A percentile compares a stretch with the other conserved stretches of the same genome.
Evolutionary conservation across 208 protist genomes (phyloP).

Genomic region (Crithidia fasciculata): DNA sequence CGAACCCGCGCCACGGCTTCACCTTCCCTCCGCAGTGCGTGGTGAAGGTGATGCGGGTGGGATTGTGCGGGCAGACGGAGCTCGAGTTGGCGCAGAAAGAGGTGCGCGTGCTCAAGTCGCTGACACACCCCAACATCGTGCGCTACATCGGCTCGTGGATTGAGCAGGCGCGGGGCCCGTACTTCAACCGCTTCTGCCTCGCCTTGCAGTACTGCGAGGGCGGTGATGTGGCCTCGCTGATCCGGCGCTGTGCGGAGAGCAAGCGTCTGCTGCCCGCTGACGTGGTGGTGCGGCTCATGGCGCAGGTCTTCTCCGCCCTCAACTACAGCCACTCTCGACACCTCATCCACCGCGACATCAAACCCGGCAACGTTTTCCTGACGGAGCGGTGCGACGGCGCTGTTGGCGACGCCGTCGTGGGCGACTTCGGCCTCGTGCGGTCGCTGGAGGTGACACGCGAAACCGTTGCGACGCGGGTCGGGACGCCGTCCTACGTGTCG

Average conservation of each 20-base stretch:
- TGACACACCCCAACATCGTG: constrained; percentile 80
- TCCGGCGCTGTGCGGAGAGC: constrained; percentile 35
- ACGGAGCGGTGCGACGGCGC: constrained; percentile 7
- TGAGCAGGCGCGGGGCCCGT: constrained; percentile 48
- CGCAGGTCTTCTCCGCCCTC: constrained; percentile 83
- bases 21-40: constrained; percentile 65
- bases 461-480: constrained; percentile 79
- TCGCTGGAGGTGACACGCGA: constrained; percentile 67
- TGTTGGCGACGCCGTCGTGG: constrained; percentile 60
- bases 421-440: constrained; percentile 91
- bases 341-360: constrained; percentile 93
- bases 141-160: constrained; percentile 80
- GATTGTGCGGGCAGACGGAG: constrained; percentile 42
- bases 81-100: constrained; percentile 53
- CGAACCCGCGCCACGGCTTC: constrained; percentile 27
- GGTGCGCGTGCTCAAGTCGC: constrained; percentile 52
- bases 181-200: constrained; percentile 72
- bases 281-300: constrained; percentile 73
- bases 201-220: constrained; percentile 88
- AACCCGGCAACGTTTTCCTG: constrained; percentile 91
- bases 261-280: constrained; percentile 41
- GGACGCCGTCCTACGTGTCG: constrained; percentile 92
- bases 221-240: constrained; percentile 76
- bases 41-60: constrained; percentile 77
- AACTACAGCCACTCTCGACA: constrained; percentile 86